Conservation (phyloP, 345 rosid species). For the Citrus medica region DNA sequence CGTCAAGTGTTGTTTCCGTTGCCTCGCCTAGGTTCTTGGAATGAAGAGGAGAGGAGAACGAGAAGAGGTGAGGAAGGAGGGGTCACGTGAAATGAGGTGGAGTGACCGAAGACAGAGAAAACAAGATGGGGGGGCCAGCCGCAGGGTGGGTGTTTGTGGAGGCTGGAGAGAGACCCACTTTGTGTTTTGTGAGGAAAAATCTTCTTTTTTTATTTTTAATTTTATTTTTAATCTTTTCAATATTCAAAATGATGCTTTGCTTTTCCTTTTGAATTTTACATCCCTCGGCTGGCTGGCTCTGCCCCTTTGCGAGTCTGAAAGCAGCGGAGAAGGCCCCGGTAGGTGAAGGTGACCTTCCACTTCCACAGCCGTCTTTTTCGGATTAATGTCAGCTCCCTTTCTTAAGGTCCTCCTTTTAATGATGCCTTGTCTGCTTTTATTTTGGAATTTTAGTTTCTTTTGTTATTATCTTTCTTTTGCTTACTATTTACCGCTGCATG, state of each 20-base stretch:
- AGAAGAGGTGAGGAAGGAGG: not conserved
- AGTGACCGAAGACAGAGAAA: slow-evolving; percentile 17
- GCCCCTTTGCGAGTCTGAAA: not conserved
- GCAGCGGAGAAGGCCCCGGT: not conserved
- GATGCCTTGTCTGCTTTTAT: not conserved
- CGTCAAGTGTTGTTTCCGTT: too few relatives aligned
- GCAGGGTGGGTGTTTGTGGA: too few relatives aligned
- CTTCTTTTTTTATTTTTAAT: not conserved
- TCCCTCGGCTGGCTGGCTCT: not conserved
- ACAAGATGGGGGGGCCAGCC: too few relatives aligned
- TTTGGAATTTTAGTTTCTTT: not conserved
- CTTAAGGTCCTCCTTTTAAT: not conserved
- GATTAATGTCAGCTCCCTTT: not conserved
- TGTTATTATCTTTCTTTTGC: too few relatives aligned
- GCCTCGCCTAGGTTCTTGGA: slow-evolving; percentile 17
- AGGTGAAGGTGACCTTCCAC: not conserved
- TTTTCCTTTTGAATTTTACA: not conserved
- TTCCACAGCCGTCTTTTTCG: not conserved
- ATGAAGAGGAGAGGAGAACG: not conserved
- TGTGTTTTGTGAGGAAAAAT: too few relatives aligned
- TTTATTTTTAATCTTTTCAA: not conserved
- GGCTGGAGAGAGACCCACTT: too few relatives aligned
- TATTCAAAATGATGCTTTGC: not conserved
- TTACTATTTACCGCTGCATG: too few relatives aligned
- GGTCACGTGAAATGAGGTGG: slow-evolving; percentile 34